Evolutionary conservation across 1,139 yeast genomes (phyloP), one percentile per base, ranked within the genome.

Genomic region (Zygoascus hellenicus): DNA sequence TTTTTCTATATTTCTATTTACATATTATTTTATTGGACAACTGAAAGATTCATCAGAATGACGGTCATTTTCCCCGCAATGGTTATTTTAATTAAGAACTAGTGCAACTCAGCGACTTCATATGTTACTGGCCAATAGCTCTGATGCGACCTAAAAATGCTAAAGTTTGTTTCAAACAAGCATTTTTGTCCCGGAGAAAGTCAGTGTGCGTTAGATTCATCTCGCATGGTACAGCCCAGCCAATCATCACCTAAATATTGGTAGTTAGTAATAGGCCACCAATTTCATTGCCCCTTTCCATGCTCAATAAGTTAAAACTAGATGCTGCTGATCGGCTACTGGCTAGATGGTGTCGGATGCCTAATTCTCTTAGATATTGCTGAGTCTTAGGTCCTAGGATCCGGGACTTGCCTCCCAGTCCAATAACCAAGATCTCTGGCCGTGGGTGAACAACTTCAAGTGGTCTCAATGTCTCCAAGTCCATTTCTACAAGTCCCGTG

Each of bases 211-310:
- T n/a, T n/a, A n/a, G n/a, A n/a, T n/a, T n/a, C n/a, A n/a, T n/a
- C n/a, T n/a, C n/a, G n/a, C n/a, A n/a, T n/a, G n/a, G n/a, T n/a
- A n/a, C n/a, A 9, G 11, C 7, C 15, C 4, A 38, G 14, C 42
- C 16, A 14, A 11, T 6, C n/a, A 31, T 30, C 10, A 35, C 10
- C 58, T 62, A 82, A 43, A 80, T 64, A 58, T 81, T 79, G 1
- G 90, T 89, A 9, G 94, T 94, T 34, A 86, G 65, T 46, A 85
- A 65, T 33, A 85, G 66, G 0, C 85, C 92, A 1, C 81, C 88
- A 26, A 86, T 78, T 28, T 78, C 80, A 29, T 74, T 70, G 0
- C 94, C 89, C 54, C 95, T 70, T 58, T 87, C 95, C 0, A 92
- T 84, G 3, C 94, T 88, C 51, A 86, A 66, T 44, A 86, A 66